Conservation (phyloP, 176 grass and related monocot species). For the Oryza nivara region DNA sequence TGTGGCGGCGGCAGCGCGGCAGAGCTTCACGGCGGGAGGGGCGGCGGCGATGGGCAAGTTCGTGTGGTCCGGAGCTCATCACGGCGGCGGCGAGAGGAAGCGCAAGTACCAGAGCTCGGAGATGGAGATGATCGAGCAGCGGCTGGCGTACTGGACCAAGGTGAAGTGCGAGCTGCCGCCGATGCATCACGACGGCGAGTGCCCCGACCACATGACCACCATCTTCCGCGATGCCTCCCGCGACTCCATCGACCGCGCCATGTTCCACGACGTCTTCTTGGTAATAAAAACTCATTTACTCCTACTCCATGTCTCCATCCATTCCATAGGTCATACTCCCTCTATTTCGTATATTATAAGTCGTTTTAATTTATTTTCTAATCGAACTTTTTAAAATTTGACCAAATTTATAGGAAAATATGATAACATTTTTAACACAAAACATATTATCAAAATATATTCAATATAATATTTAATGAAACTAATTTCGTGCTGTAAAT, state of each 20-base stretch:
- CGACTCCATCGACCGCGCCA: background rate
- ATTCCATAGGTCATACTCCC: too few species aligned
- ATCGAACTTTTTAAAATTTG: too few species aligned
- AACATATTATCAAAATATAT: too few species aligned
- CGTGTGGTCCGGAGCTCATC: too few species aligned
- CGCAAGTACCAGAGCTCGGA: background rate
- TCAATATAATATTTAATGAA: too few species aligned
- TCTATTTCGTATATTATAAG: too few species aligned
- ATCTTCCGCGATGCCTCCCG: background rate
- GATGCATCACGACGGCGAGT: background rate
- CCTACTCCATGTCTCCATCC: too few species aligned
- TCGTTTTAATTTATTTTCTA: too few species aligned
- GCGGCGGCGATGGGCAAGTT: background rate
- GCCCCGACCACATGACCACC: background rate
- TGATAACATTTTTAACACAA: too few species aligned
- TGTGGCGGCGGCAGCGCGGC: background rate
- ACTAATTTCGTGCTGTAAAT: too few species aligned
- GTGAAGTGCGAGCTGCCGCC: background rate
- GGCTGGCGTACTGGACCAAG: background rate
- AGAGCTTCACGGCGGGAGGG: background rate
- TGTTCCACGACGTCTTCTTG: constrained; percentile 3
- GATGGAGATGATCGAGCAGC: background rate
- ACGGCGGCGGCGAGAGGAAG: background rate
- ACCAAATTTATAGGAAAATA: too few species aligned
- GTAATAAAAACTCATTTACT: too few species aligned